Conservation (phyloP, 2,329 filamentous ascomycete genomes). For the Zymoseptoria ardabiliae region DNA sequence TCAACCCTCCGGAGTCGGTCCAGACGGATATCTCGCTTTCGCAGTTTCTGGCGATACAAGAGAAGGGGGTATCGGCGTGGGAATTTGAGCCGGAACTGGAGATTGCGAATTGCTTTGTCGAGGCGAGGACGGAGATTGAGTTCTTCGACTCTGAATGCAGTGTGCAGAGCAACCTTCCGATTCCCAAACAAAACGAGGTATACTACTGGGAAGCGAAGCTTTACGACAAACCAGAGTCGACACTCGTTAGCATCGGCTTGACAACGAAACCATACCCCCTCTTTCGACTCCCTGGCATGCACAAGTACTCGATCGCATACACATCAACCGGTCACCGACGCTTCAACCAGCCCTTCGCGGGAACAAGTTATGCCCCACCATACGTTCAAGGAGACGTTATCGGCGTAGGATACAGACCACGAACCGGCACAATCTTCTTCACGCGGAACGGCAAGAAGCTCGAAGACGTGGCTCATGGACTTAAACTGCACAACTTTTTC, state of each 20-base stretch:
- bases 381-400: constrained; percentile 93
- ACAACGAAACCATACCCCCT: constrained; percentile 95
- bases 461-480: constrained; percentile 85
- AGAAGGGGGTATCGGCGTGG: constrained; percentile 99
- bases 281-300: constrained; percentile 86
- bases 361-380: constrained; percentile 71
- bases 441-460: constrained; percentile 96
- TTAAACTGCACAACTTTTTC: constrained; percentile 96
- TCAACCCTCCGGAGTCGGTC: constrained; percentile 87
- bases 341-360: constrained; percentile 84
- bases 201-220: constrained; percentile 99
- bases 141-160: constrained; percentile 98
- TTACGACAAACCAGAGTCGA: constrained; percentile 90
- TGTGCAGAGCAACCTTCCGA: constrained; percentile 90
- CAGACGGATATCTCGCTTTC: constrained; percentile 97
- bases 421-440: constrained; percentile 94
- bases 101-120: constrained; percentile 97
- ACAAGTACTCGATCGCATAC: constrained; percentile 89
- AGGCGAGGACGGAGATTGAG: constrained; percentile 92
- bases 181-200: constrained; percentile 97
- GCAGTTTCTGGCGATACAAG: constrained; percentile 95
- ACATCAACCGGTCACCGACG: constrained; percentile 78
- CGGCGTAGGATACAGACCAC: constrained; percentile 87
- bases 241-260: constrained; percentile 83
- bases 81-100: constrained; percentile 99